Conservation (phyloP, 169 alveolate species). For the Plasmodium blacklocki region DNA sequence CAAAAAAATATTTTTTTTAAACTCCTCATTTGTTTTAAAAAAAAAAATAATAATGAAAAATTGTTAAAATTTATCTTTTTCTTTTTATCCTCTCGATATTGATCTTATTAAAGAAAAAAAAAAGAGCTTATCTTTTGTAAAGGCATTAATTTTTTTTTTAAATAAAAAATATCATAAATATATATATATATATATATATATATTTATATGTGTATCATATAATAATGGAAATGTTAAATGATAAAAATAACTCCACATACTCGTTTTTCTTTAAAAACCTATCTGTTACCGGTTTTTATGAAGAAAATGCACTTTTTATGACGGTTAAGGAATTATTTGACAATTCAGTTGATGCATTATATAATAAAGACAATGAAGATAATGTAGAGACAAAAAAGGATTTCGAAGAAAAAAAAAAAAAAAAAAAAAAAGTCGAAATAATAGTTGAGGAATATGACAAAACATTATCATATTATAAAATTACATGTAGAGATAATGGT, state of each 20-base stretch:
- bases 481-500: constrained; percentile 76
- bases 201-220: not conserved
- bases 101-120: too few species aligned
- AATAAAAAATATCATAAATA: too few species aligned
- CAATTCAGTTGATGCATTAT: constrained; percentile 68
- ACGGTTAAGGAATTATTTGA: constrained; percentile 77
- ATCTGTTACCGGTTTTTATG: constrained; percentile 75
- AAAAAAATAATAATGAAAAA: too few species aligned
- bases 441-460: constrained; percentile 48
- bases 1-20: too few species aligned
- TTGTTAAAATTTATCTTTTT: too few species aligned
- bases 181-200: constrained; percentile 12
- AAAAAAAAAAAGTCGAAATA: constrained; percentile 46
- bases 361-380: constrained; percentile 15
- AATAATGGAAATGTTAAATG: constrained; percentile 13
- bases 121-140: too few species aligned
- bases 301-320: constrained; percentile 76
- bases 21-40: too few species aligned
- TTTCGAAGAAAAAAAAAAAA: not conserved
- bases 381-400: not conserved
- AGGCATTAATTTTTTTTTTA: not conserved
- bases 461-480: constrained; percentile 56
- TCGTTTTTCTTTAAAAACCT: constrained; percentile 73
- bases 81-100: too few species aligned
- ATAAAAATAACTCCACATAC: constrained; percentile 55